Base-by-base conservation (phyloP, 2,329 filamentous ascomycete genomes). In the Sporothrix schenckii region DNA sequence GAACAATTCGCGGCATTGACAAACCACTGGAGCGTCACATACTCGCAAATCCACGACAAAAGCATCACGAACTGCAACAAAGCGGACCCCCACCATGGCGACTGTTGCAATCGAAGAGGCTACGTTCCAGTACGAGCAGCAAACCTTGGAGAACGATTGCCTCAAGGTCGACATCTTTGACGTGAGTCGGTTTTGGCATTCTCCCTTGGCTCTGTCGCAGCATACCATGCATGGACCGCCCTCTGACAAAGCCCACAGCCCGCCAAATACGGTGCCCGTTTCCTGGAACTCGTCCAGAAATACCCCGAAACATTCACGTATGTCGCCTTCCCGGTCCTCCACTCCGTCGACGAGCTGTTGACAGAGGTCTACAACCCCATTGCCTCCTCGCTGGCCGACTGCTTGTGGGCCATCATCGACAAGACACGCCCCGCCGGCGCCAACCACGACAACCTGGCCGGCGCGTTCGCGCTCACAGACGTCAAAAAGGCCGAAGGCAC, bases 351-450 rank as follows among this genome's bases (percentile, higher is more conserved):
- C 10, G 63, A 53, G n/a, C 16, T 70, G 3, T 19, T 68, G 41
- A 16, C 21, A 4, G 34, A 70, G 34, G 44, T 70, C 44, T 70
- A 61, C 69, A 34, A 47, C 16, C 54, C 53, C 19, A 53, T 70
- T 11, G 41, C 24, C n/a, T 19, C 44, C 4, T 67, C 54, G 9
- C 39, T 49, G 1, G 61, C 39, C 39, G 69, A 67, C 47, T 61
- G 65, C n/a, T 27, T 70, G 1, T 70, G 34, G 27, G 54, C 54
- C 24, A 30, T 70, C 56, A 14, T 68, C 13, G 65, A 70, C 56
- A 70, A 70, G 39, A 53, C 27, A 4, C 7, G 34, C 27, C 39
- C 50, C 0, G 27, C 34, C 0, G 49, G n/a, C 16, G 27, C 27
- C 9, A 13, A 24, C 24, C 6, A 10, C 6, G 47, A 27, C 41